phyloP scores from a whole-genome alignment of 495 filamentous ascomycete species.

The Tuber umbilicatum region DNA sequence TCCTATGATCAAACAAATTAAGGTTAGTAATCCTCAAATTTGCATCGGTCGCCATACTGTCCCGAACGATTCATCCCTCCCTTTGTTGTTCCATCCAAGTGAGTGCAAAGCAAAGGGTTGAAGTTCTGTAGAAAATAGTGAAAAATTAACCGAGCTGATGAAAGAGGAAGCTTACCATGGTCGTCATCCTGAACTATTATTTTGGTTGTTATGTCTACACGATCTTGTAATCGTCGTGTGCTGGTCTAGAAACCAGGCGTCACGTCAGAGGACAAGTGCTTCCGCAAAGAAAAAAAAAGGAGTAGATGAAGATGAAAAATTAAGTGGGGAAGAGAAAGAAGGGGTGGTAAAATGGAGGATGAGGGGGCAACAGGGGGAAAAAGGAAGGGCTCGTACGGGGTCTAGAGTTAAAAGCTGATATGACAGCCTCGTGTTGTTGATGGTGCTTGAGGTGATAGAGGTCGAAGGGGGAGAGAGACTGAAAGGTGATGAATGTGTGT shows the following conservation, averaged over 20 bases:
- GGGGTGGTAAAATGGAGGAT: conserved; percentile 14
- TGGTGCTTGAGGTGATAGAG: conserved; percentile 1
- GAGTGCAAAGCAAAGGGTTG: not conserved
- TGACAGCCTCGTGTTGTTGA: conserved; percentile 34
- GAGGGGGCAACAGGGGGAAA: conserved; percentile 7
- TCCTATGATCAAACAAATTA: conserved; percentile 55
- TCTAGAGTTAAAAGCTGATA: conserved; percentile 26
- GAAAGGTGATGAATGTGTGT: not conserved
- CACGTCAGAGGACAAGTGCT: conserved; percentile 27
- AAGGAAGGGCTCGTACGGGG: conserved; percentile 20
- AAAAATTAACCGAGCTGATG: conserved; percentile 19
- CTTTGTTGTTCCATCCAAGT: not conserved
- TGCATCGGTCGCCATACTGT: conserved; percentile 3
- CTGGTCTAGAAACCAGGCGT: conserved; percentile 29
- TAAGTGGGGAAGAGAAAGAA: conserved; percentile 14
- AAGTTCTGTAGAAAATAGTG: not conserved
- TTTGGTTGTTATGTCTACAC: conserved; percentile 36
- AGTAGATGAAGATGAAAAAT: conserved; percentile 28
- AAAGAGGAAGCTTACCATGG: conserved; percentile 47
- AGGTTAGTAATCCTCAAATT: conserved; percentile 41
- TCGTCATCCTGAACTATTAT: conserved; percentile 48
- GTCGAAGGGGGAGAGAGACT: not conserved
- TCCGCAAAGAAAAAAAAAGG: conserved; percentile 18
- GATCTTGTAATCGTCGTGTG: conserved; percentile 24
- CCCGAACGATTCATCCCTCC: conserved; percentile 14